Percentiles rank a stretch among this genome's conserved stretches.
Conservation (phyloP, 495 filamentous ascomycete species). For the Pseudomonodictys pantanalensis region DNA sequence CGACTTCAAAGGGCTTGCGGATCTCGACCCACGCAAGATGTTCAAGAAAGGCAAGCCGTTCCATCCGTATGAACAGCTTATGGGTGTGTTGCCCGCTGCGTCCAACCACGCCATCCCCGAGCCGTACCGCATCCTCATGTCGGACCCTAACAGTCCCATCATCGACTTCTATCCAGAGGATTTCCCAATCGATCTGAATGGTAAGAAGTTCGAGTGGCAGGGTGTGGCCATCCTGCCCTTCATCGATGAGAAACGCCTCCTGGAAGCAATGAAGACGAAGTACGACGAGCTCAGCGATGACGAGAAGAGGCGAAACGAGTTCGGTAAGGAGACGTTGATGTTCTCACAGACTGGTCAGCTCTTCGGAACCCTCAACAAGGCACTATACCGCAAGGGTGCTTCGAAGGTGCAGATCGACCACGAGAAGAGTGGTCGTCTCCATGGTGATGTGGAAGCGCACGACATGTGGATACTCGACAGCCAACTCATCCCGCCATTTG, state of each 20-base stretch:
- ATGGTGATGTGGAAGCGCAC: constrained; percentile 78
- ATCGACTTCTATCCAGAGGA: constrained; percentile 97
- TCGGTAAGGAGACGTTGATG: constrained; percentile 76
- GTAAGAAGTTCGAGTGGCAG: constrained; percentile 98
- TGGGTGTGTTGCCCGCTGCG: constrained; percentile 92
- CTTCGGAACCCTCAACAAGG: constrained; percentile 73
- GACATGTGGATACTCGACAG: constrained; percentile 73
- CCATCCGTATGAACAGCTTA: constrained; percentile 92
- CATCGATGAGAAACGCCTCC: constrained; percentile 85
- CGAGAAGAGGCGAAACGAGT: constrained; percentile 72
- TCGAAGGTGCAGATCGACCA: constrained; percentile 68
- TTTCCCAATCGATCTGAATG: constrained; percentile 89
- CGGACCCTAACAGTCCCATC: constrained; percentile 78
- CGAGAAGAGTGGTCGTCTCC: constrained; percentile 68
- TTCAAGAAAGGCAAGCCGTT: constrained; percentile 89
- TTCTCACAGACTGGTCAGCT: constrained; percentile 78
- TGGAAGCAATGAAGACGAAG: constrained; percentile 77
- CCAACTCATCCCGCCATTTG: constrained; percentile 62
- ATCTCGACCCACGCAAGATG: constrained; percentile 60
- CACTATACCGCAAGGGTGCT: constrained; percentile 81
- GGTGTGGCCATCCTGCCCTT: constrained; percentile 91
- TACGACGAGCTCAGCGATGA: constrained; percentile 76
- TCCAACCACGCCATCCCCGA: constrained; percentile 88
- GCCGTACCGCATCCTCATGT: constrained; percentile 86
- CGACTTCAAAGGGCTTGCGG: constrained; percentile 81